Evolutionary conservation across 768 basidiomycete species (phyloP), one percentile per base, ranked within the genome.

Genomic region (Tephrocybe sp.): DNA sequence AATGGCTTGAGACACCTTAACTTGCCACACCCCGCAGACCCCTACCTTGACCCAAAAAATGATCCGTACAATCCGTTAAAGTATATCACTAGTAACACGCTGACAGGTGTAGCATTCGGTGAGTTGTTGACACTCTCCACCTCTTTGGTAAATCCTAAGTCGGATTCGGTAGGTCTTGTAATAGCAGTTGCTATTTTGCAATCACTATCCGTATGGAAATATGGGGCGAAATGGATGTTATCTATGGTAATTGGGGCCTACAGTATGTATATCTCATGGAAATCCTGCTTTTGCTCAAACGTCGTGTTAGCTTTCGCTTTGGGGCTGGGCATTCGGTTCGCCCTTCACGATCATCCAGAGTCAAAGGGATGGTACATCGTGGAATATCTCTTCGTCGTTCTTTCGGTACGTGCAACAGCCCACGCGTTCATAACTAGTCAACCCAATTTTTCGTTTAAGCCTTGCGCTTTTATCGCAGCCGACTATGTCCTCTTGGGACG

Each of bases 381-480:
- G 0, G 76, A 83, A 61, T 80, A 85, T 54, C 63, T 85, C 8
- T 76, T 85, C 60, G 76, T 85, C 53, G 83, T 81, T 7, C 73
- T 86, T 40, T 80, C 82, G 4, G 83, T 80, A 50, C 48, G 74
- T 64, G 17, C 18, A 25, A 18, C 32, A n/a, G 23, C 55, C 15
- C 28, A 4, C 23, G 5, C n/a, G 4, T 17, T 4, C 7, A 18
- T 4, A 18, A n/a, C 9, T 45, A 42, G 23, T 40, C 26, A 8
- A 17, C 18, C 12, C 28, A 24, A 43, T 33, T 11, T 23, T 41
- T 25, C n/a, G 15, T 20, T 47, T 41, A 45, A 84, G 82, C 86
- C 87, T 4, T 90, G 88, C 61, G 86, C 84, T 23, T 89, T 89
- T 68, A 84, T 86, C 54, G 84, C 84, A 4, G 77, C 82, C 12